Conservation (phyloP, 345 rosid genomes). For the Nasturtium officinale region DNA sequence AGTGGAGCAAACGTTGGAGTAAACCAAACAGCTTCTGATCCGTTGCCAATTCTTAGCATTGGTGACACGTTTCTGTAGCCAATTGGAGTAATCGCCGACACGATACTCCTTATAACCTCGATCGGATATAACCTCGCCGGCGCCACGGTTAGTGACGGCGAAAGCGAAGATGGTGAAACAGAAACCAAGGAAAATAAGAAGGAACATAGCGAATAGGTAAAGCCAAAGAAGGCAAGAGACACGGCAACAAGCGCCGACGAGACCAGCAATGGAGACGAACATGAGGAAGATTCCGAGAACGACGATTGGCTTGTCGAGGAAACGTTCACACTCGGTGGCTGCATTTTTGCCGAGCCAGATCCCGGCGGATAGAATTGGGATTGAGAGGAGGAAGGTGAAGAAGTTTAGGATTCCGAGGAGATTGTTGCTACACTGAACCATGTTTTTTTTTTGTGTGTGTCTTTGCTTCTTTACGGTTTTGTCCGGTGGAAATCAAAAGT, state of each 20-base stretch:
- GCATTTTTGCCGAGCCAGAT: constrained; percentile 82
- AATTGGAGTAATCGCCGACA: constrained; percentile 69
- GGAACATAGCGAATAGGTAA: constrained; percentile 85
- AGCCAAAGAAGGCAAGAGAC: constrained; percentile 85
- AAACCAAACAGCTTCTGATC: constrained; percentile 74
- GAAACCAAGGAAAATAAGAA: constrained; percentile 72
- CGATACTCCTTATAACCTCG: constrained; percentile 87
- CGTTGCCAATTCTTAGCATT: constrained; percentile 70
- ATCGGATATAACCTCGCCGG: constrained; percentile 61
- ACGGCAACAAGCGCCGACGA: constrained; percentile 88
- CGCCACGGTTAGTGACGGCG: constrained; percentile 92
- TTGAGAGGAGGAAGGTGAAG: constrained; percentile 75
- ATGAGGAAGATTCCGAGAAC: constrained; percentile 79
- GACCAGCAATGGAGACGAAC: constrained; percentile 81
- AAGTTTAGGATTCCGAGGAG: constrained; percentile 80
- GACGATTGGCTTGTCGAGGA: constrained; percentile 82
- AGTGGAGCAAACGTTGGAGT: constrained; percentile 56
- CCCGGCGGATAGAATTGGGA: constrained; percentile 82
- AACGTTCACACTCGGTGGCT: constrained; percentile 79
- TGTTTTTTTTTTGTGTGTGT: not conserved
- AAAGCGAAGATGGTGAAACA: constrained; percentile 88
- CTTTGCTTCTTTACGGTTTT: not conserved
- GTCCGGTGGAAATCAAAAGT: not conserved
- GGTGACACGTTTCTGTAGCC: constrained; percentile 72
- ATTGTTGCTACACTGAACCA: constrained; percentile 76